Evolutionary conservation across 2,329 filamentous ascomycete genomes (phyloP), one percentile per base, ranked within the genome.

Genomic region (Botrytis elliptica): DNA sequence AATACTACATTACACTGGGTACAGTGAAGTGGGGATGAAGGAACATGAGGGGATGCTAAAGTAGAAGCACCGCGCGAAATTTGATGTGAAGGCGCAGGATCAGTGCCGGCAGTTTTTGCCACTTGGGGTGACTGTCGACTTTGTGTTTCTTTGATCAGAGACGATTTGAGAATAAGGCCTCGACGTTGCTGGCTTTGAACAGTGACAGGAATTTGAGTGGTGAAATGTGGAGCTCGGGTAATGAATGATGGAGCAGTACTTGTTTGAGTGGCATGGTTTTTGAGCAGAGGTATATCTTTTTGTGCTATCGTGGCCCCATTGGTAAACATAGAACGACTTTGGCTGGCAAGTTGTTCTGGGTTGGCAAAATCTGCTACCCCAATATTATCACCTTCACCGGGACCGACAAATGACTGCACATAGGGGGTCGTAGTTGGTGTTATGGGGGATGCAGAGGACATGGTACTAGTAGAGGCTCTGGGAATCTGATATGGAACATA

Each of bases 141-240:
- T 40, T 62, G 55, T 20, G 20, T 42, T 36, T 60, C 38, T 33
- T 20, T 25, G 29, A 59, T 70, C 16, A 46, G 8, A 70, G 68
- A 62, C 5, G 55, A 25, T 60, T 70, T 70, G 29, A 68, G 63
- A 22, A 68, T 29, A 33, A 72, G 63, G 22, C 70, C 70, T 67
- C 70, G 57, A 52, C 70, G 70, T 40, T 72, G 70, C 33, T 67
- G 70, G n/a, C 70, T 57, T 42, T 57, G 62, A 59, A 67, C n/a
- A 60, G 49, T 55, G 10, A 42, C 40, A 20, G 70, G 70, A 40
- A 72, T 72, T 25, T 60, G 70, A 67, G 70, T 59, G 14, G 38
- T 72, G 36, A 68, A 72, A 22, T 66, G 70, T 59, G 63, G 63
- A 68, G 62, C 70, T 68, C 70, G 36, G 29, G 63, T 68, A 22